Evolutionary conservation across 805 yeast genomes (phyloP), one percentile per base, ranked within the genome.

Genomic region (Monosporozyma unispora): DNA sequence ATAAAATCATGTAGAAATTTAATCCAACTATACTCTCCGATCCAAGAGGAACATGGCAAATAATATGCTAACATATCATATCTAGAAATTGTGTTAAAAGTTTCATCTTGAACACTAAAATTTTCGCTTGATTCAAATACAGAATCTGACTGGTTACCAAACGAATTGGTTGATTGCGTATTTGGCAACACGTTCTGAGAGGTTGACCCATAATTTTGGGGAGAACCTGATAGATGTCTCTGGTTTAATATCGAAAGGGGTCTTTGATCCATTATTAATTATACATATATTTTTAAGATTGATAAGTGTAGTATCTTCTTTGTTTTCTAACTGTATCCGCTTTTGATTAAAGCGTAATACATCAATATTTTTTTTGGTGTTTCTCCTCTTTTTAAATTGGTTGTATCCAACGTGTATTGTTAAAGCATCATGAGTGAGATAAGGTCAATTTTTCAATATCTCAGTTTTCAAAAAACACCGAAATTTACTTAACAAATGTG

Each of bases 41-140:
- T 53, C 93, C 93, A 85, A 0, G 81, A 72, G 43, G 76, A 72
- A 50, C 81, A 78, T 0, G 91, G 91, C 1, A 84, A 62, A 57
- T 84, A 84, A 60, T 84, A 83, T 0, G 82, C 81, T 10, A 43
- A 29, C 37, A 21, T 28, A 81, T 31, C 39, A 59, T 52, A 29
- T 49, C 48, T 28, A 16, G 37, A 28, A 18, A 43, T 7, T 14
- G 35, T 14, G 16, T 12, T 11, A 18, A 16, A 28, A 29, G 10
- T 28, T 28, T 19, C 37, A 43, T 43, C 37, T 18, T 3, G 40
- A 37, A 37, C 11, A 37, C 14, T 37, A 3, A 37, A 2, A 14
- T 37, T 19, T 11, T 37, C 40, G 8, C 18, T 37, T 14, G 35
- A 31, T 31, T 31, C 35, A 31, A 7, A 31, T 14, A 14, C 35